Base-by-base conservation (phyloP, 305 asterid genomes). In the Fraxinus sp. region DNA sequence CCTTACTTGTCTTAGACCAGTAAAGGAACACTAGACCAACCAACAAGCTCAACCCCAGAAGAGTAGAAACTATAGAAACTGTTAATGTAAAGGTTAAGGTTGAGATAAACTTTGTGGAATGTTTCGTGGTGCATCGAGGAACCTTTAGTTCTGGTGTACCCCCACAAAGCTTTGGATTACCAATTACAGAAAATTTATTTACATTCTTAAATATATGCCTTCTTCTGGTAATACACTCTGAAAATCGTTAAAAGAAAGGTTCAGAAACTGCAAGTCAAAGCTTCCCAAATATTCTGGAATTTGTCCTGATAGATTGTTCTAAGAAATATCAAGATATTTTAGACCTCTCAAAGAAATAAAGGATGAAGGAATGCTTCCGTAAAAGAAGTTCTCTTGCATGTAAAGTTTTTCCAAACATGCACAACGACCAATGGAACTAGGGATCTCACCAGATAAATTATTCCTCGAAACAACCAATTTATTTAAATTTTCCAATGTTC, bases 151-250 rank as follows among this genome's bases (percentile, higher is more conserved):
- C 77, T 30, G 78, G 81, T 26, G 76, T 24, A 77, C 85, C 84
- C 20, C 84, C 87, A 79, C 89, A 89, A 14, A 85, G 86, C 77
- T 86, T 87, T 35, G 77, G 76, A 49, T 88, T 85, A 0, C 90
- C 87, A 30, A 7, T 22, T 3, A 85, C n/a, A 7, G 88, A 85
- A 36, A 89, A 66, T 7, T 73, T 78, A 78, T 59, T 62, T n/a
- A 85, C 78, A 74, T 89, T 77, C 24, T 74, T 62, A 59, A 89
- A 83, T 22, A 89, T 24, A 22, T 22, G 33, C 3, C 33, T 30
- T 81, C 83, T 74, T 57, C 78, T 16, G 90, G 89, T 3, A 89
- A 24, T 5, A 0, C 37, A 35, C 88, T 90, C 79, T 89, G 82
- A 13, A 89, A 78, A 18, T 72, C 71, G 79, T 89, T 87, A 78